A percentile compares a stretch with the other conserved stretches of the same genome.
Conservation (phyloP, 192 early-diverging fungal genomes). For the Podochytrium sp. region DNA sequence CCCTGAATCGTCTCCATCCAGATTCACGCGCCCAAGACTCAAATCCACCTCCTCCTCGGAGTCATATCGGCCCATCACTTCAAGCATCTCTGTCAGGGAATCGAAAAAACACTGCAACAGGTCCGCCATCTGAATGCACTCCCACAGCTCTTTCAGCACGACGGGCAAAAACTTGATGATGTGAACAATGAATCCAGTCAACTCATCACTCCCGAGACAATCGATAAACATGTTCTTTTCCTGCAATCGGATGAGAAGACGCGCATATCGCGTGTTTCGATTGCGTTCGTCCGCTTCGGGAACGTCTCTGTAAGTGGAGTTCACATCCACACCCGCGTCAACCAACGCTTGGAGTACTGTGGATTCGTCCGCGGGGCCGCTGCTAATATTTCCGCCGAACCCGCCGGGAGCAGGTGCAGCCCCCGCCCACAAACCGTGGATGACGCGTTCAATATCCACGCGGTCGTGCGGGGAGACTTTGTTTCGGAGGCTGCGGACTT, state of each 20-base stretch:
- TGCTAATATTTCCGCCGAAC: not conserved
- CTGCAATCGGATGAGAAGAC: conserved; percentile 33
- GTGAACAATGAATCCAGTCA: conserved; percentile 36
- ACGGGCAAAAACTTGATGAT: conserved; percentile 32
- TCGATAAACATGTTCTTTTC: conserved; percentile 44
- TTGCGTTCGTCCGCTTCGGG: not conserved
- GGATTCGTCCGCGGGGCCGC: not conserved
- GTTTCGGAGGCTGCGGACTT: not conserved
- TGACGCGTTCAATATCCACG: not conserved
- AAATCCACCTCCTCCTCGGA: conserved; percentile 26
- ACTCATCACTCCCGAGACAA: conserved; percentile 30
- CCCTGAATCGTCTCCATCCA: not conserved
- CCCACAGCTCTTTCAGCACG: conserved; percentile 40
- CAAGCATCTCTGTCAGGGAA: conserved; percentile 16
- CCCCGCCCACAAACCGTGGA: conserved; percentile 9
- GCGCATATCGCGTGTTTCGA: conserved; percentile 29
- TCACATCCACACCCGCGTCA: conserved; percentile 6
- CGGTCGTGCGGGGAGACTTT: not conserved
- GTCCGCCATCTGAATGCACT: conserved; percentile 19
- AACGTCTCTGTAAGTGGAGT: conserved; percentile 7
- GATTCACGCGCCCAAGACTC: not conserved
- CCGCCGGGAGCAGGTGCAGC: too few species aligned
- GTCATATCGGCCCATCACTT: conserved; percentile 31
- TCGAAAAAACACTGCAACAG: conserved; percentile 38
- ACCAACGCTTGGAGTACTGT: not conserved